These are phyloP conservation scores for Boletus coccyginus DNA, from an alignment of 768 basidiomycete species.

Conservation along the genomic window DNA sequence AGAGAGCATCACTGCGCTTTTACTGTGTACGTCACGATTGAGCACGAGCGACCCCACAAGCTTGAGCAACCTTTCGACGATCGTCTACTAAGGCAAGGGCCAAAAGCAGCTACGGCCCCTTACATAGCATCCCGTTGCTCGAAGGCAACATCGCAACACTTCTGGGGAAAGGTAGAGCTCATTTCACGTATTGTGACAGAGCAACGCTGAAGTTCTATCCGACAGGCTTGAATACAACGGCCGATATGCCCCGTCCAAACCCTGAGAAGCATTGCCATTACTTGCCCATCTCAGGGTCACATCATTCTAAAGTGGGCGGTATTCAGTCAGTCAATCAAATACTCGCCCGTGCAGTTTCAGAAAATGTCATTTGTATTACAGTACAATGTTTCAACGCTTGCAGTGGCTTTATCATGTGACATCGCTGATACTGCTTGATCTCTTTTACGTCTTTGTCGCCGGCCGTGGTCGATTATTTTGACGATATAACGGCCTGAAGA, in stretches of 20 bases:
- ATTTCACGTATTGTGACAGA: background rate
- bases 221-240: conserved; percentile 39
- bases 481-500: background rate
- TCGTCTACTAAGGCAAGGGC: conserved; percentile 23
- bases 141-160: conserved; percentile 42
- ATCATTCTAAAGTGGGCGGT: background rate
- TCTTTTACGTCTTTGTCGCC: background rate
- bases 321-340: background rate
- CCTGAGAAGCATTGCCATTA: background rate
- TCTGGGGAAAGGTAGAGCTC: background rate
- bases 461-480: too few species aligned
- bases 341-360: background rate
- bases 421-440: background rate
- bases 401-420: background rate
- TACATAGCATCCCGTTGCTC: conserved; percentile 60
- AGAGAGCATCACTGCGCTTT: too few species aligned
- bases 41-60: background rate
- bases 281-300: conserved; percentile 27
- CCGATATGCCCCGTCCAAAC: conserved; percentile 24
- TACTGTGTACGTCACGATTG: background rate
- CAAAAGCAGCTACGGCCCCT: conserved; percentile 40
- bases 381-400: background rate
- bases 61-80: too few species aligned
- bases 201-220: background rate
- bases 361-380: background rate